Percentiles rank a stretch among this genome's conserved stretches.
Conservation (phyloP, 2,329 filamentous ascomycete species). For the Penicillium sp. region DNA sequence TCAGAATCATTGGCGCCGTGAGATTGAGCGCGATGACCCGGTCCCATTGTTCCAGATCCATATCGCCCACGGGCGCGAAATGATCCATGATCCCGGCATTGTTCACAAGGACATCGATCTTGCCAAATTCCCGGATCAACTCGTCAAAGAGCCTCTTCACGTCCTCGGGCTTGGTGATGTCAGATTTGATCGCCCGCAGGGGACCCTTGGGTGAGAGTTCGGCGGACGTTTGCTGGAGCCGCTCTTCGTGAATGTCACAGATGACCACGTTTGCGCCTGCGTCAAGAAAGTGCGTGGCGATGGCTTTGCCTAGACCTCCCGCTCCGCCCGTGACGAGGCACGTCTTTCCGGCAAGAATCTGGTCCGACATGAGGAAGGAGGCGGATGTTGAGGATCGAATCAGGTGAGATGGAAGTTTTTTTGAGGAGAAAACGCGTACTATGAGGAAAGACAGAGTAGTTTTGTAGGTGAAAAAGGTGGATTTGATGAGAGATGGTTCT, state of each 20-base stretch:
- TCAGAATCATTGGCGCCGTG: slow-evolving; percentile 50
- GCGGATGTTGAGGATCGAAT: neutral
- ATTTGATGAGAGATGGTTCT: too few species aligned
- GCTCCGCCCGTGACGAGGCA: slow-evolving; percentile 34
- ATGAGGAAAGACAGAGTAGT: slow-evolving; percentile 1
- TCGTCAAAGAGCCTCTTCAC: slow-evolving; percentile 35
- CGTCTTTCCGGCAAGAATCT: slow-evolving; percentile 21
- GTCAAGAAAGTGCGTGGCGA: slow-evolving; percentile 28
- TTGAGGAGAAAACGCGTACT: neutral
- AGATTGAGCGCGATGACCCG: slow-evolving; percentile 52
- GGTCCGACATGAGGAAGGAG: slow-evolving; percentile 11
- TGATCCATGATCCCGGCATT: slow-evolving; percentile 54
- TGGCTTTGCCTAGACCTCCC: slow-evolving; percentile 36
- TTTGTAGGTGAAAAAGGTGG: too few species aligned
- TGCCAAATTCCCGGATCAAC: slow-evolving; percentile 33
- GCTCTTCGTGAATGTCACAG: slow-evolving; percentile 32
- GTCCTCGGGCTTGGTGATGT: slow-evolving; percentile 34
- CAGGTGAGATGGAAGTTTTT: neutral
- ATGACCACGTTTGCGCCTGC: slow-evolving; percentile 37
- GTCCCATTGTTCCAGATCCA: slow-evolving; percentile 47
- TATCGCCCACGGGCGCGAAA: slow-evolving; percentile 48
- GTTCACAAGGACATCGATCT: slow-evolving; percentile 55
- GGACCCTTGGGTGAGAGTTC: slow-evolving; percentile 20
- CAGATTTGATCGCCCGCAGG: slow-evolving; percentile 27
- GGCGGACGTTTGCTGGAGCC: slow-evolving; percentile 17